A percentile compares a stretch with the other conserved stretches of the same genome.
Conservation (phyloP, 495 filamentous ascomycete species). For the Collariella sp. region DNA sequence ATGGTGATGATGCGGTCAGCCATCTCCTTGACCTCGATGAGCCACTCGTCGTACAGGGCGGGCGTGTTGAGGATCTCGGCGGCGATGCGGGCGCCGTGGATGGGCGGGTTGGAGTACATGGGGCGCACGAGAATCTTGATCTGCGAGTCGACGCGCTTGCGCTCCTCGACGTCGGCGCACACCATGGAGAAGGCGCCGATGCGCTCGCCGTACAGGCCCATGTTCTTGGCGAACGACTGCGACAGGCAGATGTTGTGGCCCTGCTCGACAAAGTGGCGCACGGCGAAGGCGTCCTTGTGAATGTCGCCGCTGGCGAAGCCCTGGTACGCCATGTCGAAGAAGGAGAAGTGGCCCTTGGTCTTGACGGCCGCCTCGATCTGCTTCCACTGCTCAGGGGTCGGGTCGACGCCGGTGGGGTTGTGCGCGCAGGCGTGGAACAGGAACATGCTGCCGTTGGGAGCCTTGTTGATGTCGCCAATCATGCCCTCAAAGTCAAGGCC, state of each 20-base stretch:
- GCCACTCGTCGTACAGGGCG: conserved; percentile 84
- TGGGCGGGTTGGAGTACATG: conserved; percentile 94
- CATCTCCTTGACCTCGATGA: conserved; percentile 96
- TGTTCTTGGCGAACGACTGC: conserved; percentile 99
- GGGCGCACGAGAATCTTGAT: conserved; percentile 97
- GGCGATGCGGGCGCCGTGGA: conserved; percentile 92
- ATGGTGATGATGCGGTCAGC: conserved; percentile 98
- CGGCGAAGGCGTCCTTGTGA: conserved; percentile 83
- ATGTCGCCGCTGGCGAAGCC: conserved; percentile 93
- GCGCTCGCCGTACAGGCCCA: conserved; percentile 99
- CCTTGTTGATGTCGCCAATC: conserved; percentile 80
- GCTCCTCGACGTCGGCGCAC: conserved; percentile 75
- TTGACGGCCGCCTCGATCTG: conserved; percentile 85
- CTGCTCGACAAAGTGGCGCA: conserved; percentile 84
- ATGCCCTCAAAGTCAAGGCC: conserved; percentile 95
- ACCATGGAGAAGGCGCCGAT: conserved; percentile 94
- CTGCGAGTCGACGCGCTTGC: conserved; percentile 93
- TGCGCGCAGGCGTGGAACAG: conserved; percentile 95
- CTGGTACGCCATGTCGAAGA: conserved; percentile 99
- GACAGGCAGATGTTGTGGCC: conserved; percentile 83
- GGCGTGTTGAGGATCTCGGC: conserved; percentile 86
- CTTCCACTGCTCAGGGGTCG: conserved; percentile 86
- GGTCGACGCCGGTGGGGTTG: conserved; percentile 97
- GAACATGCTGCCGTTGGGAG: conserved; percentile 78
- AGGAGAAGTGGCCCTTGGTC: conserved; percentile 80